Conservation (phyloP, 768 basidiomycete genomes). For the Atractiella rhizophila region DNA sequence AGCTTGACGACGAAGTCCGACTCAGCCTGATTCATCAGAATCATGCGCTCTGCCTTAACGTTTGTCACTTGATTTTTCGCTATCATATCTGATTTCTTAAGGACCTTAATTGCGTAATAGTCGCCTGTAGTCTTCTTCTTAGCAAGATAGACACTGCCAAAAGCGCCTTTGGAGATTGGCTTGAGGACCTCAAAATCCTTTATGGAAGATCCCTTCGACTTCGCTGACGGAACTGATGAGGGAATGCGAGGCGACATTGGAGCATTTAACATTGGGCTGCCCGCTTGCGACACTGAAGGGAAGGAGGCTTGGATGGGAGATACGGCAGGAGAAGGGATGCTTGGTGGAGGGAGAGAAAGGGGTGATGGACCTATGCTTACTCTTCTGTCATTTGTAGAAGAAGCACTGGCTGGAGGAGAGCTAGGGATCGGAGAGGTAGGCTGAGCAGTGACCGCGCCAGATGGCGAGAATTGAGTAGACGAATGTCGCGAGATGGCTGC, state of each 20-base stretch:
- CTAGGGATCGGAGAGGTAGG: conserved; percentile 7
- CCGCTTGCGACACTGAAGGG: background rate
- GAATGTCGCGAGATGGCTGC: conserved; percentile 15
- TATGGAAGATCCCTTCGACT: conserved; percentile 68
- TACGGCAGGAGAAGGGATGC: background rate
- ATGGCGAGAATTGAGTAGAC: conserved; percentile 15
- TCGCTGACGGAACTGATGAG: conserved; percentile 46
- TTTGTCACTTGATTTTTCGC: conserved; percentile 99
- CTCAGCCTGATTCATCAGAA: conserved; percentile 96
- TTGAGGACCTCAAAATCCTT: conserved; percentile 99
- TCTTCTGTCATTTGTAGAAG: background rate
- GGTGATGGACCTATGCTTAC: background rate
- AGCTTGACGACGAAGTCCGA: conserved; percentile 88
- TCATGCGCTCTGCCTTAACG: conserved; percentile 97
- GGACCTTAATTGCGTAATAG: conserved; percentile 97
- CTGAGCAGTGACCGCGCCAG: conserved; percentile 8
- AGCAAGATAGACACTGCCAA: conserved; percentile 90
- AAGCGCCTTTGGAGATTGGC: conserved; percentile 94
- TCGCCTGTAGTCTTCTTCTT: conserved; percentile 97
- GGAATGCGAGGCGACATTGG: conserved; percentile 73
- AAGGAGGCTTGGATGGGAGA: background rate
- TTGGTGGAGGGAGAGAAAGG: background rate
- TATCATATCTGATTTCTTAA: conserved; percentile 99
- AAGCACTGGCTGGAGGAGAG: conserved; percentile 3
- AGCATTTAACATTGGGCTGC: background rate